Percentiles rank a stretch among this genome's conserved stretches.
These are phyloP conservation scores for Stemphylium beticola DNA, from an alignment of 2,329 filamentous ascomycete genomes.

Conservation along the genomic window DNA sequence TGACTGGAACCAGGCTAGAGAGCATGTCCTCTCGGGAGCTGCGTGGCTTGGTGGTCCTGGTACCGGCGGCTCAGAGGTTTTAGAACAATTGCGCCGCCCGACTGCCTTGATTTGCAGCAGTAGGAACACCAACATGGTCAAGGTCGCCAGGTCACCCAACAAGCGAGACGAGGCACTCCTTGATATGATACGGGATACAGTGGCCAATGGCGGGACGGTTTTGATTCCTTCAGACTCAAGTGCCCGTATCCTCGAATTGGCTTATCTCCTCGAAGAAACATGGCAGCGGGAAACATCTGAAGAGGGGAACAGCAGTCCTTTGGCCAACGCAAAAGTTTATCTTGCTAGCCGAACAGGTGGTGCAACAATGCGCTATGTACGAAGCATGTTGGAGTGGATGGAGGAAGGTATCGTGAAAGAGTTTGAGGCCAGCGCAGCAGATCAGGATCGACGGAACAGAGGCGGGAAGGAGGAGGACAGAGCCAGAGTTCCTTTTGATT, in stretches of 20 bases:
- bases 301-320: conserved; percentile 49
- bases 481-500: conserved; percentile 80
- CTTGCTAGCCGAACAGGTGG: conserved; percentile 85
- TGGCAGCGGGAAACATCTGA: conserved; percentile 62
- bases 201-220: conserved; percentile 84
- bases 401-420: conserved; percentile 93
- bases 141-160: conserved; percentile 73
- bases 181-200: conserved; percentile 78
- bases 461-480: conserved; percentile 55
- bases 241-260: conserved; percentile 88
- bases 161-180: conserved; percentile 87
- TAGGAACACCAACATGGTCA: conserved; percentile 74
- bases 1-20: conserved; percentile 97
- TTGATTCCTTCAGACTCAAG: conserved; percentile 94
- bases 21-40: conserved; percentile 91
- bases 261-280: conserved; percentile 89
- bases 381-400: conserved; percentile 99
- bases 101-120: conserved; percentile 94
- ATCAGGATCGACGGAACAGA: conserved; percentile 41
- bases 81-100: conserved; percentile 90
- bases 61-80: conserved; percentile 83
- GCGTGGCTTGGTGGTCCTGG: conserved; percentile 89
- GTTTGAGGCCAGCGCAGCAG: conserved; percentile 68
- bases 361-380: conserved; percentile 86
- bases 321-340: conserved; percentile 68